These are phyloP conservation scores for Talaromyces sp. DNA, from an alignment of 2,329 filamentous ascomycete species.

Conservation along the genomic window DNA sequence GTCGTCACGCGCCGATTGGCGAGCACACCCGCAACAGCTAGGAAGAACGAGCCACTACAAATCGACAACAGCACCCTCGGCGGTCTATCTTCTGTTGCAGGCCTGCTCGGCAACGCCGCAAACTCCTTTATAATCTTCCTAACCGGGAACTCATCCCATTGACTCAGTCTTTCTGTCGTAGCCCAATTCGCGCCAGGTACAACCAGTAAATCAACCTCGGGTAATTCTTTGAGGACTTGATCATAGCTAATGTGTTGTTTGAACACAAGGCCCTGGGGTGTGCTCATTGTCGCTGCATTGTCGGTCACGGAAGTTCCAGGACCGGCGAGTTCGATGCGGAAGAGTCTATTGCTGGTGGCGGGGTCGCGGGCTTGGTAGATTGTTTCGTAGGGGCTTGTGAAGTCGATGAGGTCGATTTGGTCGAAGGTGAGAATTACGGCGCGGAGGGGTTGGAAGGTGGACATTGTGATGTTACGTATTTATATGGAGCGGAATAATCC, in stretches of 20 bases:
- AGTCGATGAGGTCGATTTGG: conserved; percentile 12
- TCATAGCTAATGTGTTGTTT: not conserved
- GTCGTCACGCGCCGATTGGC: conserved; percentile 2
- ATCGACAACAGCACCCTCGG: conserved; percentile 9
- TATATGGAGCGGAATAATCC: no score
- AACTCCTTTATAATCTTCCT: not conserved
- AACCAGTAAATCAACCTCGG: not conserved
- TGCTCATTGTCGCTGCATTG: not conserved
- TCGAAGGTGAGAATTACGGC: conserved; percentile 7
- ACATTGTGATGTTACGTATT: not conserved
- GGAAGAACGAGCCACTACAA: conserved; percentile 13
- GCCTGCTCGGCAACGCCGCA: not conserved
- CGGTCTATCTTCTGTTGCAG: not conserved
- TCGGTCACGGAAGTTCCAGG: not conserved
- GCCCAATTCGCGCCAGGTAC: not conserved
- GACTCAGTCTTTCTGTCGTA: not conserved
- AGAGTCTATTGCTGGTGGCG: not conserved
- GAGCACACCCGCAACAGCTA: conserved; percentile 8
- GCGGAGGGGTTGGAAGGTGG: not conserved
- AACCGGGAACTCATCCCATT: not conserved
- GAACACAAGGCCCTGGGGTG: not conserved
- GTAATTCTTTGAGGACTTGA: not conserved
- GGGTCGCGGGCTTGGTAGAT: conserved; percentile 7
- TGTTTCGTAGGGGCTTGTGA: conserved; percentile 8
- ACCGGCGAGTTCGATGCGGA: not conserved